Evolutionary conservation across 2,329 filamentous ascomycete genomes (phyloP).

Genomic region (Phymatotrichopsis omnivora): DNA sequence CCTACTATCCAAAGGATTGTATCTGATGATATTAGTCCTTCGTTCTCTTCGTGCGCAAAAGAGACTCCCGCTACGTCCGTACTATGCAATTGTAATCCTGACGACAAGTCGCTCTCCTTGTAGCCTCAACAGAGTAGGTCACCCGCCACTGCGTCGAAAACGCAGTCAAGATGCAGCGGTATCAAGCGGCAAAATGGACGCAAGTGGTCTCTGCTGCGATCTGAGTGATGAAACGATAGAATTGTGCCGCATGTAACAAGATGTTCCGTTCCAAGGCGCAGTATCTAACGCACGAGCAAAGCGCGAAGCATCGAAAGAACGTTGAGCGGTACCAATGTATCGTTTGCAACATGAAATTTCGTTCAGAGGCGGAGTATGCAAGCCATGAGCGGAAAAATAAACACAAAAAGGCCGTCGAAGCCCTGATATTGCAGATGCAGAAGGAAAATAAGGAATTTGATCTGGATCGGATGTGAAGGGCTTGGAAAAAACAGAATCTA

Average conservation of each 20-base stretch:
- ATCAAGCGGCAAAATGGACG: conserved; percentile 30
- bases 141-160: conserved; percentile 73
- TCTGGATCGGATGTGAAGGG: conserved; percentile 34
- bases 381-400: conserved; percentile 96
- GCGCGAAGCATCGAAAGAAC: too few relatives aligned
- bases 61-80: conserved; percentile 73
- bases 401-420: conserved; percentile 74
- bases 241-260: too few relatives aligned
- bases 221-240: too few relatives aligned
- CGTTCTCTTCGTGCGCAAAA: conserved; percentile 78
- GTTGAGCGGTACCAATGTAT: conserved; percentile 61
- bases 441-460: conserved; percentile 60
- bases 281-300: too few relatives aligned
- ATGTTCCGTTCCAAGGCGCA: too few relatives aligned
- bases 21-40: conserved; percentile 50
- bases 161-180: conserved; percentile 48
- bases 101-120: conserved; percentile 64
- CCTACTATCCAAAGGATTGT: neutral
- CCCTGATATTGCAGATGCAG: conserved; percentile 71
- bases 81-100: conserved; percentile 71
- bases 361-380: conserved; percentile 85
- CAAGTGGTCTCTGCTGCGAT: too few relatives aligned
- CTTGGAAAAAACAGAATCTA: conserved; percentile 11
- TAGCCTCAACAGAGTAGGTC: conserved; percentile 73
- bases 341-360: conserved; percentile 67